Conservation (phyloP, 179 eudicot genomes). For the Camellia oleifera region DNA sequence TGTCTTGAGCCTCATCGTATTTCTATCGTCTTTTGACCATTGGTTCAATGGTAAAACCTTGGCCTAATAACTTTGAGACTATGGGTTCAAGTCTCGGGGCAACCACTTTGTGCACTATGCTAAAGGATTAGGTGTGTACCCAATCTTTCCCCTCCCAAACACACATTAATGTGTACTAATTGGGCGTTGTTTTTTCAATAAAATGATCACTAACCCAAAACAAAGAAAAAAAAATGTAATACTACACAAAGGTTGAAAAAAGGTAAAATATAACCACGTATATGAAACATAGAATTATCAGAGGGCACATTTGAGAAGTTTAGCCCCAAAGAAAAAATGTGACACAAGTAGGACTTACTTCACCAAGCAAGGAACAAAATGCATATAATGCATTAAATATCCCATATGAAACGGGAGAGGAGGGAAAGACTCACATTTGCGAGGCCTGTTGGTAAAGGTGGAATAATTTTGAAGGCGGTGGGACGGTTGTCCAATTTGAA, state of each 20-base stretch:
- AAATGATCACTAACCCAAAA: too few relatives aligned
- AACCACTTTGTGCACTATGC: too few relatives aligned
- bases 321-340: neutral
- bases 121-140: too few relatives aligned
- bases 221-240: neutral
- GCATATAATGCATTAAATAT: neutral
- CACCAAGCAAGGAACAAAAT: neutral
- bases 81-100: too few relatives aligned
- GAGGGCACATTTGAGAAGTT: neutral
- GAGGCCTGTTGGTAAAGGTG: constrained; percentile 74
- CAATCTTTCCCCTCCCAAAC: too few relatives aligned
- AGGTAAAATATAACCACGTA: neutral
- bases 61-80: too few relatives aligned
- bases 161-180: too few relatives aligned
- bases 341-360: too few relatives aligned
- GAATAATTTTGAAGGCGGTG: constrained; percentile 51
- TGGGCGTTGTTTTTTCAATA: too few relatives aligned
- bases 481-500: constrained; percentile 93
- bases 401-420: constrained; percentile 6
- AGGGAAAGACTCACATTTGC: constrained; percentile 54
- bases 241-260: neutral
- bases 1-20: too few relatives aligned
- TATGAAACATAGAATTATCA: neutral
- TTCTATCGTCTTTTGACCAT: too few relatives aligned
- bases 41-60: too few relatives aligned